Evolutionary conservation across 441 rosid genomes (phyloP), one percentile per base, ranked within the genome.

Genomic region (Adansonia grandidieri): DNA sequence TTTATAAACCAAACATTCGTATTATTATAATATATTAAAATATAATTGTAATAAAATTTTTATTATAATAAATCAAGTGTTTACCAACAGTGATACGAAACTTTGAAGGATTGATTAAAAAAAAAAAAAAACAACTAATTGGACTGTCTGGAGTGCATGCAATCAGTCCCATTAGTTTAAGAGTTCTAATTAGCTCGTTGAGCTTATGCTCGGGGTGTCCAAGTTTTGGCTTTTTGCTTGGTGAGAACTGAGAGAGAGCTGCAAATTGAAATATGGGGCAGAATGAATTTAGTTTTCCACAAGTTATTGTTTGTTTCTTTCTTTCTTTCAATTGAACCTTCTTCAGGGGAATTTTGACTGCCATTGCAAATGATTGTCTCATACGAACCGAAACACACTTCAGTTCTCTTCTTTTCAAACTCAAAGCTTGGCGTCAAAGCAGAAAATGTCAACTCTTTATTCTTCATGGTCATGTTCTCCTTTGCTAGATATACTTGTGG

Each of bases 211-310:
- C 68, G 74, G 62, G 69, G 53, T 13, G 45, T 13, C 64, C 32
- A 79, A 79, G 82, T 74, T 74, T 17, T 32, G 62, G 19, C 57
- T 20, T 69, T 69, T 20, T 22, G 42, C 2, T 69, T 3, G 40
- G 40, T 37, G 40, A 37, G 40, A 37, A 37, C 40, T 37, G 5
- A 37, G 40, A 37, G 40, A 37, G 40, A 37, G 40, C 40, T 37
- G 40, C 40, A 37, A 37, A 37, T 6, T 64, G 1, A 1, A 42
- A 42, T 3, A 42, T 40, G 13, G 48, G 10, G 64, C 40, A 37
- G 40, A 37, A 37, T 37, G 40, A 3, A 37, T 3, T 37, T 37
- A 37, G 40, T 37, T 37, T 37, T 37, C 40, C 40, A 3, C 40
- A 37, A 37, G 40, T 37, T 37, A 37, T 37, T 4, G 40, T 37